Conservation (phyloP, 768 basidiomycete species). For the Suillus brevipes region DNA sequence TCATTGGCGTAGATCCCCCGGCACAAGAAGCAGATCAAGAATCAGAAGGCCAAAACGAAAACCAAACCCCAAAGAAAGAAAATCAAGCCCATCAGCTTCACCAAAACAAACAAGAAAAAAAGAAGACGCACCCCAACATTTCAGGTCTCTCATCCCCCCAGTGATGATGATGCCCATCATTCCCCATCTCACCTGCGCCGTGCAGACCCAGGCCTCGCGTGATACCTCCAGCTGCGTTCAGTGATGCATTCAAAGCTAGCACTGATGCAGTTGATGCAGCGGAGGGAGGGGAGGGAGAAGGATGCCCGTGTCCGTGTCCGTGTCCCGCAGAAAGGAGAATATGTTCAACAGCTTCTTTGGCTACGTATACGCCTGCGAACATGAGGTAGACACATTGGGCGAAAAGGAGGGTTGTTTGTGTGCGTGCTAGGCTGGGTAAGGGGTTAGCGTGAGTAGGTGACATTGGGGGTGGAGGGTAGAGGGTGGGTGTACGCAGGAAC, state of each 20-base stretch:
- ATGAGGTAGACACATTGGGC: slow-evolving; percentile 91
- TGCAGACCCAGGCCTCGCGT: slow-evolving; percentile 19
- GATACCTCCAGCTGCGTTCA: slow-evolving; percentile 5
- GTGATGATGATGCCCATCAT: slow-evolving; percentile 61
- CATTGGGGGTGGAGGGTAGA: not conserved
- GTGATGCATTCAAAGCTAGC: not conserved
- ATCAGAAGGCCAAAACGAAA: not conserved
- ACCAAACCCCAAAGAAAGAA: not conserved
- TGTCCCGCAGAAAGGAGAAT: slow-evolving; percentile 77
- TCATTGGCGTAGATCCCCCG: not conserved
- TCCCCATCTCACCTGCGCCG: slow-evolving; percentile 25
- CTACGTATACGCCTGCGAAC: slow-evolving; percentile 93
- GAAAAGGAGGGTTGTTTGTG: slow-evolving; percentile 75
- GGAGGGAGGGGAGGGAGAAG: not conserved
- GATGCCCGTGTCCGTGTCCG: slow-evolving; percentile 62
- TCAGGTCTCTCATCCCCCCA: slow-evolving; percentile 56
- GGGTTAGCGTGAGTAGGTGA: not conserved
- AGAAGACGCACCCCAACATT: slow-evolving; percentile 38
- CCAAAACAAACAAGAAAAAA: not conserved
- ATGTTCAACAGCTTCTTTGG: slow-evolving; percentile 96
- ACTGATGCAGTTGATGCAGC: not conserved
- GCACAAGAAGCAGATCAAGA: not conserved
- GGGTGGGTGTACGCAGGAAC: not conserved
- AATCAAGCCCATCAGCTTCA: not conserved
- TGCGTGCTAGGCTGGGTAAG: slow-evolving; percentile 54